phyloP scores from a whole-genome alignment of 2,329 filamentous ascomycete genomes.

The Fusarium dlaminii region DNA sequence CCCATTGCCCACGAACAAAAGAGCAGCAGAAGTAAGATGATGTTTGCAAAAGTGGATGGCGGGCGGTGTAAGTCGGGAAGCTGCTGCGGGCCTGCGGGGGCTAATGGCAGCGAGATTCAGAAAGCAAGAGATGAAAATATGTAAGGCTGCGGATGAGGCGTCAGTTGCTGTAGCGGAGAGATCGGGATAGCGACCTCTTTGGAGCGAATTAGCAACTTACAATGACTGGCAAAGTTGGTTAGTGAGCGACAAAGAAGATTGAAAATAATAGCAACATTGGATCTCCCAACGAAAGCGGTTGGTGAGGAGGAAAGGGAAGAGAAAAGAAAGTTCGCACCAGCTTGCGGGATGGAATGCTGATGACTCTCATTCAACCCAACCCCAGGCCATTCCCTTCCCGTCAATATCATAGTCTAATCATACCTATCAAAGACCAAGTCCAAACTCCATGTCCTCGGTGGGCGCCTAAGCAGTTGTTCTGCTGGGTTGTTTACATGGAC shows the following conservation, averaged over 20 bases:
- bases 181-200: not conserved
- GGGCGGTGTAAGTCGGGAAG: constrained; percentile 44
- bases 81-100: constrained; percentile 37
- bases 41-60: constrained; percentile 39
- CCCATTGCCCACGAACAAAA: constrained; percentile 7
- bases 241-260: constrained; percentile 17
- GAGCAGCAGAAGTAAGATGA: constrained; percentile 29
- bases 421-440: not conserved
- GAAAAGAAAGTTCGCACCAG: constrained; percentile 24
- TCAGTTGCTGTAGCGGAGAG: constrained; percentile 19
- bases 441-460: constrained; percentile 2
- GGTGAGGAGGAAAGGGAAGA: constrained; percentile 6
- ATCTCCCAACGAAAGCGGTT: constrained; percentile 20
- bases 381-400: constrained; percentile 26
- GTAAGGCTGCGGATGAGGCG: constrained; percentile 23
- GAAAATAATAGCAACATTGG: not conserved
- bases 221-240: constrained; percentile 17
- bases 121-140: constrained; percentile 21
- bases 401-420: constrained; percentile 1
- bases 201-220: constrained; percentile 5
- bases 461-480: constrained; percentile 26
- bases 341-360: constrained; percentile 31
- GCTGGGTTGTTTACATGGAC: constrained; percentile 33
- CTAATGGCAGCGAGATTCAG: constrained; percentile 16
- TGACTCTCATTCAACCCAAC: constrained; percentile 10